Base-by-base conservation (phyloP, 768 basidiomycete genomes). In the Naematelia encephala region DNA sequence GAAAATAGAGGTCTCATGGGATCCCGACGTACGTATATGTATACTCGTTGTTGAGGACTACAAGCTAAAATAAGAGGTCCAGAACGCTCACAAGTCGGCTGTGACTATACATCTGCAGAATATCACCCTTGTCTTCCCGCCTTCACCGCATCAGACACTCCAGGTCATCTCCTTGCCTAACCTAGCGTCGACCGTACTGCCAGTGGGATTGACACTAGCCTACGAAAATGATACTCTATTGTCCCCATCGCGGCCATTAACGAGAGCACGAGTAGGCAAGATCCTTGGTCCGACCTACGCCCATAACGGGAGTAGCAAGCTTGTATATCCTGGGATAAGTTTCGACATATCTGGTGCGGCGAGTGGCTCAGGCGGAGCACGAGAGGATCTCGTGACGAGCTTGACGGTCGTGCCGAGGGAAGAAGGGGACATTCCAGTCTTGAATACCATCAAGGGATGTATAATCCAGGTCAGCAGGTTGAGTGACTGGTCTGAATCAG, bases 311-410 rank as follows among this genome's bases (percentile, higher is more conserved):
- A 57, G 67, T 19, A 60, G 59, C 19, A 60, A 72, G 39, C 53
- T 78, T 28, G 43, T 53, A 19, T 79, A 76, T 30, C 77, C 76
- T 3, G 78, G 78, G 2, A 73, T 78, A 1, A 59, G 59, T 1
- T 75, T 78, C 34, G 63, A 64, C 0, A 48, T 71, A 19, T 50
- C 25, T 28, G 8, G 14, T 50, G 4, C 49, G 42, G 8, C 11
- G 4, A 39, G 16, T 16, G 34, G 34, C 25, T 30, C 30, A 2
- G n/a, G 22, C 49, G 66, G 63, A 29, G 62, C 49, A 16, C 54
- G 67, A 46, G 71, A 70, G 14, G 71, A 68, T 56, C 11, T 56
- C 13, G 64, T 69, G 1, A 46, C 64, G 22, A 57, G 27, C 27
- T 22, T 70, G 10, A 51, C 28, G 21, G 53, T 72, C 16, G 12